Base-by-base conservation (phyloP, 495 filamentous ascomycete genomes). In the Penicillium manginii region DNA sequence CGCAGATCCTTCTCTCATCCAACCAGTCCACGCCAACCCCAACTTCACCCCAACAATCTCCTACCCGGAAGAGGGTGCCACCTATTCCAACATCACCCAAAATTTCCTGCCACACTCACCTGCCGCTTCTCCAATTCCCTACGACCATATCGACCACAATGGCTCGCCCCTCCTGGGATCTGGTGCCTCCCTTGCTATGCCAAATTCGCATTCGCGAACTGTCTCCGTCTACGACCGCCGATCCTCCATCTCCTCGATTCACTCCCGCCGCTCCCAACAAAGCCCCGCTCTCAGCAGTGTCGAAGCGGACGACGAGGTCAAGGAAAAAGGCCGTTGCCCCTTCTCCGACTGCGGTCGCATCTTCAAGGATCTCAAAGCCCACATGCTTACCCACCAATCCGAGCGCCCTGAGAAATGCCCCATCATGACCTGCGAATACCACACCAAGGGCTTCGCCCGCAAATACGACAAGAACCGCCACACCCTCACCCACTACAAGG, bases 381-480 rank as follows among this genome's bases (percentile, higher is more conserved):
- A 99, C 72, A 92, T 96, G 89, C 82, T 98, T 52, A 99, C 94
- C 1, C 94, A 99, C 73, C 90, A 93, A 75, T 88, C 87, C 52
- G 93, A 97, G 71, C 82, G 94, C 15, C 94, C 94, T 0, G 93
- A 98, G 57, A 99, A 99, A 69, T 99, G 94, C 69, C 94, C 94
- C 1, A 97, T 98, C 54, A 78, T 87, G 55, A 94, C 84, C 10
- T 99, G 94, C 80, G 92, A 96, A 65, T 99, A 97, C 69, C 92
- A 96, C 74, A 82, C 83, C 57, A 98, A 97, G 73, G 94, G 94
- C 1, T 99, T 99, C 66, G 93, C 94, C 4, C 81, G 94, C 40
- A 99, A 98, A 67, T 99, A 99, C 67, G 94, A 99, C 74, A 98
- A 97, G 78, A 98, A 98, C 71, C 80, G 94, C n/a, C 94, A 99